phyloP scores from a whole-genome alignment of 1,284 basidiomycete species.

The Clitocybe nebularis region DNA sequence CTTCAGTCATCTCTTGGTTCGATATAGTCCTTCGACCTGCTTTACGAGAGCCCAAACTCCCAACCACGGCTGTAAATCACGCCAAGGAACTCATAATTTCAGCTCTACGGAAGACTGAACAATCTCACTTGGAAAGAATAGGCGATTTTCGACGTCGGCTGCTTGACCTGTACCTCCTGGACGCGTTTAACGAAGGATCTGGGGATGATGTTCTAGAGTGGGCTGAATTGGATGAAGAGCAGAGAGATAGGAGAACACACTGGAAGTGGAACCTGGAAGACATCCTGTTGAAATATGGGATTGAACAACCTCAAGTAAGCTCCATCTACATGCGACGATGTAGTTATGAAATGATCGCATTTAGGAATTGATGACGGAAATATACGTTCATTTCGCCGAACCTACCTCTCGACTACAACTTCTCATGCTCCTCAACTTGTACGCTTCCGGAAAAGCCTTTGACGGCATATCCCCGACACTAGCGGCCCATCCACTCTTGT shows the following conservation, averaged over 20 bases:
- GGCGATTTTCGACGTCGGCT: conserved; percentile 62
- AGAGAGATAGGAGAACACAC: conserved; percentile 51
- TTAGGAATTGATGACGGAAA: conserved; percentile 63
- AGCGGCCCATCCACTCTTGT: conserved; percentile 58
- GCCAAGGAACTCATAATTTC: conserved; percentile 71
- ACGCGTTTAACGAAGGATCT: conserved; percentile 70
- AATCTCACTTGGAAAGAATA: conserved; percentile 45
- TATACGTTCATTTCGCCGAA: conserved; percentile 54
- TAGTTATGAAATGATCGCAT: conserved; percentile 8
- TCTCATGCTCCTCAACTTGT: conserved; percentile 56
- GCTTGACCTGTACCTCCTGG: conserved; percentile 70
- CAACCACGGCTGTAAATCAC: conserved; percentile 49
- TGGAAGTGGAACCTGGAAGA: conserved; percentile 80
- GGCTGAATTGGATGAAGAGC: conserved; percentile 56
- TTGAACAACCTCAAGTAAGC: conserved; percentile 58
- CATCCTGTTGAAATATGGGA: conserved; percentile 60
- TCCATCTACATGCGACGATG: conserved; percentile 6
- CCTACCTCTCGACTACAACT: conserved; percentile 66
- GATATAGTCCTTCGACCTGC: conserved; percentile 73
- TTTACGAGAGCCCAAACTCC: conserved; percentile 66
- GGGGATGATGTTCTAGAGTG: conserved; percentile 70
- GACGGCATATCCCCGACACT: conserved; percentile 45
- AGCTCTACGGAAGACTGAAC: conserved; percentile 50
- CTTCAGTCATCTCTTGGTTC: conserved; percentile 75
- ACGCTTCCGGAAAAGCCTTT: conserved; percentile 54